Evolutionary conservation across 78 protist species (phyloP).

Genomic region (Chrysochromulina tobinii): DNA sequence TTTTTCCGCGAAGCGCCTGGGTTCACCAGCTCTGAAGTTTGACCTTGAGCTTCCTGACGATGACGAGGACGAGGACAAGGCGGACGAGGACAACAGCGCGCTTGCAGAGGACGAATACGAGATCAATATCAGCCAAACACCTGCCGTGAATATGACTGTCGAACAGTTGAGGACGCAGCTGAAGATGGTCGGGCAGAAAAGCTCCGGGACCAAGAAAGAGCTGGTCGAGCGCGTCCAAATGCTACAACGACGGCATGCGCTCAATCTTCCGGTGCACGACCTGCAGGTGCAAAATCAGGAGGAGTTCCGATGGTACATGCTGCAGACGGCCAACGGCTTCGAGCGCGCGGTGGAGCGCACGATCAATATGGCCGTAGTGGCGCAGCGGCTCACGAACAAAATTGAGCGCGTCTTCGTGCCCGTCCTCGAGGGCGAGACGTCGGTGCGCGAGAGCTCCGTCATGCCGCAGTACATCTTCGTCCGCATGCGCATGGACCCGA

Average conservation of each 20-base stretch:
- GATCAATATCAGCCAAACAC: too few relatives aligned
- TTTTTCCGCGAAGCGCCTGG: background rate
- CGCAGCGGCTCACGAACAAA: background rate
- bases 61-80: too few relatives aligned
- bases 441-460: slow-evolving; percentile 8
- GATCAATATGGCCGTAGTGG: background rate
- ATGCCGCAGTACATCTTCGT: slow-evolving; percentile 21
- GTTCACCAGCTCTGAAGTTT: background rate
- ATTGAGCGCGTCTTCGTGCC: background rate
- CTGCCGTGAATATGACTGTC: too few relatives aligned
- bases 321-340: slow-evolving; percentile 32
- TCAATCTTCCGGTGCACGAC: too few relatives aligned
- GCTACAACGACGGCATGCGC: too few relatives aligned
- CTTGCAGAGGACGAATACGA: too few relatives aligned
- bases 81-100: too few relatives aligned
- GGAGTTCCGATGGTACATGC: background rate
- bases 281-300: background rate
- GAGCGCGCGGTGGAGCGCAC: background rate
- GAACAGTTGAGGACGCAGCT: too few relatives aligned
- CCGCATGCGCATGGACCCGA: background rate
- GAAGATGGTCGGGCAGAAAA: too few relatives aligned
- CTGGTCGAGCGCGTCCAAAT: too few relatives aligned
- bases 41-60: too few relatives aligned
- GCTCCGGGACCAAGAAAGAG: too few relatives aligned
- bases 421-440: background rate